A percentile compares a stretch with the other conserved stretches of the same genome.
Evolutionary conservation across 1,284 basidiomycete genomes (phyloP).

Genomic region (Termitomyces sp.): DNA sequence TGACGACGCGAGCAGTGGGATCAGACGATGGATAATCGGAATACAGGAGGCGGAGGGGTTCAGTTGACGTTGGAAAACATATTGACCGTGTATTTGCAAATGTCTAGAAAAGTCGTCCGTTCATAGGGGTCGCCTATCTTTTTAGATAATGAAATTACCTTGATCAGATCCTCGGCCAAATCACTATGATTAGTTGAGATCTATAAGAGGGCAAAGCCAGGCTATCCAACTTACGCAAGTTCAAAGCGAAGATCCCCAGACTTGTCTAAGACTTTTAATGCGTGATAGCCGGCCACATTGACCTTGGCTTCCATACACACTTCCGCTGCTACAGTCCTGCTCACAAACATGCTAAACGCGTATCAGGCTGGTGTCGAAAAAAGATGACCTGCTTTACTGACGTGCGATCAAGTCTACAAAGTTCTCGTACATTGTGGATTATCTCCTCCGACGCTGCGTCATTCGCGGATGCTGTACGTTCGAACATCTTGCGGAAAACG

Average conservation of each 20-base stretch:
- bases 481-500: constrained; percentile 78
- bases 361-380: not conserved
- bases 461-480: constrained; percentile 46
- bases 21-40: constrained; percentile 59
- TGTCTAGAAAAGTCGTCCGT: constrained; percentile 38
- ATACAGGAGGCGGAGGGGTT: constrained; percentile 55
- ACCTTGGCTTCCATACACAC: constrained; percentile 71
- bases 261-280: constrained; percentile 60
- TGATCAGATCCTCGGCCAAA: constrained; percentile 56
- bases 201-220: not conserved
- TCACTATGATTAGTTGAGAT: constrained; percentile 30
- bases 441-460: constrained; percentile 58
- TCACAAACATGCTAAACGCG: constrained; percentile 63
- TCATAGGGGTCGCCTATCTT: not conserved
- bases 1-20: constrained; percentile 57
- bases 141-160: constrained; percentile 34
- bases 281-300: constrained; percentile 62
- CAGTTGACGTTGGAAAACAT: constrained; percentile 41
- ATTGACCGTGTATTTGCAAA: constrained; percentile 67
- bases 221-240: constrained; percentile 39
- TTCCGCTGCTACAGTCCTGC: constrained; percentile 72
- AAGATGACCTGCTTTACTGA: constrained; percentile 28
- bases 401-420: constrained; percentile 62
- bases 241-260: constrained; percentile 58
- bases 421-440: constrained; percentile 58